Percentiles rank a stretch among this genome's conserved stretches.
These are phyloP conservation scores for Dactylellina drechsleri DNA, from an alignment of 2,329 filamentous ascomycete species.

Conservation along the genomic window DNA sequence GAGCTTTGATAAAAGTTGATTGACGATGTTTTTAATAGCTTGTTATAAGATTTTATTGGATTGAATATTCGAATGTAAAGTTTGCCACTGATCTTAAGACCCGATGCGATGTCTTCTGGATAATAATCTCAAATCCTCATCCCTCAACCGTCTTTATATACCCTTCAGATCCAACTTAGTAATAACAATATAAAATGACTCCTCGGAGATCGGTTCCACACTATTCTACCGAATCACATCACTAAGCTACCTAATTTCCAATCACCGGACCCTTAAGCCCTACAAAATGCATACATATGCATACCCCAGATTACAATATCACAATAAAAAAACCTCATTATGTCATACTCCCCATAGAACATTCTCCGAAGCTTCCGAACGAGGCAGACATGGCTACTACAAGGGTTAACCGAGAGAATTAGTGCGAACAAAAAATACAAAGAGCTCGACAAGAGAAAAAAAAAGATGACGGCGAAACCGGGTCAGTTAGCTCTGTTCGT, in stretches of 20 bases:
- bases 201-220: not conserved
- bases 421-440: no score
- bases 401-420: no score
- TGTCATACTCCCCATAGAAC: not conserved
- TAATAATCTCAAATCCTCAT: not conserved
- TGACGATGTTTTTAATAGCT: no score
- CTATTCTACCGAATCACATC: not conserved
- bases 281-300: constrained; percentile 1
- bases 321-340: constrained; percentile 17
- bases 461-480: no score
- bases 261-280: constrained; percentile 1
- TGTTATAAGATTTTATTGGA: no score
- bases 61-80: no score
- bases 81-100: no score
- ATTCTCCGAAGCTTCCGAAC: constrained; percentile 31
- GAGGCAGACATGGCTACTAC: no score
- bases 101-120: not conserved
- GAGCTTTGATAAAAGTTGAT: not conserved
- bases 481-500: no score
- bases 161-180: not conserved
- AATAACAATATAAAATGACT: not conserved
- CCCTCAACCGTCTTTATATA: not conserved
- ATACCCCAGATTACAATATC: constrained; percentile 37
- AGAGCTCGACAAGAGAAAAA: no score
- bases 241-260: constrained; percentile 5